Evolutionary conservation across 2,329 filamentous ascomycete species (phyloP).

Genomic region (Cadophora sp.): DNA sequence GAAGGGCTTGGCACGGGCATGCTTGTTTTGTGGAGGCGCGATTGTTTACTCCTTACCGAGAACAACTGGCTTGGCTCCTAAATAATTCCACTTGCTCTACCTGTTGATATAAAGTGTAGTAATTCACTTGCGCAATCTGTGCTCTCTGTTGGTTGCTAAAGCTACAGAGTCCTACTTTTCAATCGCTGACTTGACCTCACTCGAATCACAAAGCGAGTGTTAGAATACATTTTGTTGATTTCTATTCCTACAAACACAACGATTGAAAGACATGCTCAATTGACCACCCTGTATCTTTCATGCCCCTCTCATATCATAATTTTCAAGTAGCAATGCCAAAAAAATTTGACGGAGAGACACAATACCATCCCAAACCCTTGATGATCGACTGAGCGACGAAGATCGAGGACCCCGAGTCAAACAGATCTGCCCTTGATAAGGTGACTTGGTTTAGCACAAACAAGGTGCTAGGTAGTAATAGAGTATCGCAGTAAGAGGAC

Average conservation of each 20-base stretch:
- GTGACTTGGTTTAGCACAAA: neutral
- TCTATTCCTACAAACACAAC: neutral
- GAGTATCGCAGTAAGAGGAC: neutral
- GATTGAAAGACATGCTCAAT: neutral
- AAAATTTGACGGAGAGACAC: too few species aligned
- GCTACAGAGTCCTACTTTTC: neutral
- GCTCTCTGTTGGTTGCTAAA: neutral
- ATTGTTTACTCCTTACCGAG: constrained; percentile 12
- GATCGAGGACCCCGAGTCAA: neutral
- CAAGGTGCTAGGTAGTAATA: neutral
- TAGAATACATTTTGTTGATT: neutral
- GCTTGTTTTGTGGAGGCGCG: constrained; percentile 2
- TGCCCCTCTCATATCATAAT: neutral
- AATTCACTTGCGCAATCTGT: neutral
- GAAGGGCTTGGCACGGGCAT: constrained; percentile 1
- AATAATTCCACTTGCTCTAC: too few species aligned
- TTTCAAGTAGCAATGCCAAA: neutral
- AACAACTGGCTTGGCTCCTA: neutral
- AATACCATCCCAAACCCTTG: neutral
- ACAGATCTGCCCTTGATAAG: neutral
- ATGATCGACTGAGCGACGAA: neutral
- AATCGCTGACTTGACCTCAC: neutral
- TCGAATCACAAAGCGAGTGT: neutral
- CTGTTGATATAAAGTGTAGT: neutral
- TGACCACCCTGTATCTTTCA: neutral